A percentile compares a stretch with the other conserved stretches of the same genome.
Conservation (phyloP, 164 flowering plant genomes). For the Litsea cubeba region DNA sequence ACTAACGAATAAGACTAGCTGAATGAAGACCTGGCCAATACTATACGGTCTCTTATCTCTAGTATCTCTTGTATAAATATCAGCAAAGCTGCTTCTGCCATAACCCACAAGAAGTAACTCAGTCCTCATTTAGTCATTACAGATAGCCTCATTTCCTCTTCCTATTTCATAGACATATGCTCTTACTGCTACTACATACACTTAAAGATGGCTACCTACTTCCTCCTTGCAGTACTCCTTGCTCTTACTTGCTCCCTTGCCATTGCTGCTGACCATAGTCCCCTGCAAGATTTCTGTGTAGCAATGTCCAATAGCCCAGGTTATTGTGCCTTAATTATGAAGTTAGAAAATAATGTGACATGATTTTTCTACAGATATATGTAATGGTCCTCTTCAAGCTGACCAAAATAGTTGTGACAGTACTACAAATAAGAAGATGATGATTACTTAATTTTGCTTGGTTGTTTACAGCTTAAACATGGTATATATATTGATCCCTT, state of each 20-base stretch:
- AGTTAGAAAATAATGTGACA: background rate
- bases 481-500: background rate
- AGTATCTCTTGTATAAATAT: background rate
- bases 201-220: conserved; percentile 1
- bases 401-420: background rate
- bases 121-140: background rate
- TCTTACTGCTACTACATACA: background rate
- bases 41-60: no score
- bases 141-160: background rate
- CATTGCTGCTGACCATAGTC: conserved; percentile 16
- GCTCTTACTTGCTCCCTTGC: conserved; percentile 11
- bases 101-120: background rate
- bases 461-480: no score
- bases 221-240: background rate
- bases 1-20: no score
- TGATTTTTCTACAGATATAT: no score
- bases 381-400: background rate
- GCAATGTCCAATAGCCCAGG: conserved; percentile 20
- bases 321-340: background rate
- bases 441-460: background rate
- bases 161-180: background rate
- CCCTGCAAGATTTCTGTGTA: conserved; percentile 31
- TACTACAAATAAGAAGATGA: no score
- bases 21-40: no score
- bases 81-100: background rate